Percentiles rank a stretch among this genome's conserved stretches.
phyloP scores from a whole-genome alignment of 352 stramenopile genomes.

The Globisporangium nunn region DNA sequence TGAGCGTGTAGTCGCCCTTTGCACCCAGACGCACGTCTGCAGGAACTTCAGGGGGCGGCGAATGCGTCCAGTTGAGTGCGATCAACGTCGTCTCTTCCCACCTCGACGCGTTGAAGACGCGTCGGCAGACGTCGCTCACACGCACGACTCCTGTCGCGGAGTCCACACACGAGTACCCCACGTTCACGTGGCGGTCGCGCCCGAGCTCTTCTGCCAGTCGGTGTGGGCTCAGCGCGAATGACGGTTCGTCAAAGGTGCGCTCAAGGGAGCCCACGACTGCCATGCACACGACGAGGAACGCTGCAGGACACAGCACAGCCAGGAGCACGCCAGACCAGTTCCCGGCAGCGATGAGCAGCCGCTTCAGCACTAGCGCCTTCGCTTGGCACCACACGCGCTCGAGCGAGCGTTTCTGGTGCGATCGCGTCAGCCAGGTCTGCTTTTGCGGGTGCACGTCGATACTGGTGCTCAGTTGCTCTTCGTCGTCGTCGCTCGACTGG shows the following conservation, averaged over 20 bases:
- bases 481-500: background rate
- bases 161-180: slow-evolving; percentile 8
- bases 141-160: background rate
- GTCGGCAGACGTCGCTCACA: background rate
- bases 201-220: background rate
- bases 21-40: no score
- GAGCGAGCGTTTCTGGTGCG: slow-evolving; percentile 13
- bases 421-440: slow-evolving; percentile 14
- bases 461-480: background rate
- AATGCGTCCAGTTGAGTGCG: background rate
- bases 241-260: slow-evolving; percentile 2
- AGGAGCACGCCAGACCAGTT: slow-evolving; percentile 1
- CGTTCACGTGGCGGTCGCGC: background rate
- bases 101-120: background rate
- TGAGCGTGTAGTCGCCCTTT: slow-evolving; percentile 13
- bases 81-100: background rate
- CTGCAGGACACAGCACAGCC: slow-evolving; percentile 15
- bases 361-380: background rate
- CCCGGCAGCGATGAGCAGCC: background rate
- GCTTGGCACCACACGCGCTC: background rate
- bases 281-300: slow-evolving; percentile 19
- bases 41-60: no score
- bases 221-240: background rate
- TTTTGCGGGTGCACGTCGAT: slow-evolving; percentile 6
- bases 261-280: slow-evolving; percentile 20